phyloP scores from a whole-genome alignment of 2,329 filamentous ascomycete species.

The Orbilia javanica region DNA sequence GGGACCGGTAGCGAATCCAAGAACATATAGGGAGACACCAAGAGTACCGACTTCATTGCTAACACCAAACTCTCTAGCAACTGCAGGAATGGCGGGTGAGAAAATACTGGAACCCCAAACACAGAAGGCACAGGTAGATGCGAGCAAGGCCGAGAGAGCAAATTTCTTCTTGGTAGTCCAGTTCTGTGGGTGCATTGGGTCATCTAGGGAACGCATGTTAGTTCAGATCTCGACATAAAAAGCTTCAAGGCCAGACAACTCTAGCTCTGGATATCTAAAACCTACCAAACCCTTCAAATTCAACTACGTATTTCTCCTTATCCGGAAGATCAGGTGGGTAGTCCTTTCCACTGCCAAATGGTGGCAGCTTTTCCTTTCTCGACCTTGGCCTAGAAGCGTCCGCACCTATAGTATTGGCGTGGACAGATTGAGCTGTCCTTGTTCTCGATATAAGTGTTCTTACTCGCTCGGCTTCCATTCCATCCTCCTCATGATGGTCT shows the following conservation, averaged over 20 bases:
- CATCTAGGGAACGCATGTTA: constrained; percentile 67
- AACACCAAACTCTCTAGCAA: constrained; percentile 74
- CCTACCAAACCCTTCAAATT: constrained; percentile 78
- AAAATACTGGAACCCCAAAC: constrained; percentile 83
- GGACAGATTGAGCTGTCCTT: constrained; percentile 51
- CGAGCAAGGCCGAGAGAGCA: constrained; percentile 75
- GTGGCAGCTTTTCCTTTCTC: constrained; percentile 47
- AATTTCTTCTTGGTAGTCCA: constrained; percentile 87
- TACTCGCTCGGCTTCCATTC: constrained; percentile 33
- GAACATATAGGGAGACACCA: constrained; percentile 77
- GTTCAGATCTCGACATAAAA: neutral
- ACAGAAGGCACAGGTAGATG: constrained; percentile 78
- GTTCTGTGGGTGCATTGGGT: constrained; percentile 88
- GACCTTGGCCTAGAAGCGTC: constrained; percentile 40
- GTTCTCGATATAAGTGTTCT: constrained; percentile 49
- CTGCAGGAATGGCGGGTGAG: constrained; percentile 73
- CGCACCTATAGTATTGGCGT: constrained; percentile 50
- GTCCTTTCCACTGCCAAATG: constrained; percentile 49
- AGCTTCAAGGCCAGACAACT: too few species aligned
- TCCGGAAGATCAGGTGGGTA: constrained; percentile 78
- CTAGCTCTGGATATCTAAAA: too few species aligned
- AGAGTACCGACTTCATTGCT: constrained; percentile 74
- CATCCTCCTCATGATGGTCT: constrained; percentile 32
- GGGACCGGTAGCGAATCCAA: constrained; percentile 79
- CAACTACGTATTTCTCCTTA: constrained; percentile 82